phyloP scores from a whole-genome alignment of 495 filamentous ascomycete species.

The Pyronema domesticum region DNA sequence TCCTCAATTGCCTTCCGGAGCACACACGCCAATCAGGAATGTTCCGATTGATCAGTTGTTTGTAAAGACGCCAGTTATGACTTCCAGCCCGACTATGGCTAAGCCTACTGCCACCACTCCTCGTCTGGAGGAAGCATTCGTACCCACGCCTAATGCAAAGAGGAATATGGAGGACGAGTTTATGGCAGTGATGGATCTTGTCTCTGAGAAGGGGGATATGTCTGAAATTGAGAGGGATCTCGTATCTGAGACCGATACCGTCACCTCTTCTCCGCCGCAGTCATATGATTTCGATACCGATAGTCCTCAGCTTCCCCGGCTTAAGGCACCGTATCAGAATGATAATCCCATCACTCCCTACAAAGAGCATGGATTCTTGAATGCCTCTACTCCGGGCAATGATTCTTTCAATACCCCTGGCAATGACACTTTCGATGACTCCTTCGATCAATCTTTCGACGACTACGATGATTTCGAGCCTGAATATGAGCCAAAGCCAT shows the following conservation, averaged over 20 bases:
- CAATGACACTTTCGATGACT: neutral
- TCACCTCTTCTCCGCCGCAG: neutral
- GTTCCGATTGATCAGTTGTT: too few species aligned
- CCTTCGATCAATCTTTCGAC: too few species aligned
- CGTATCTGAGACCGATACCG: neutral
- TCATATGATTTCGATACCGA: neutral
- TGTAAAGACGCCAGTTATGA: too few species aligned
- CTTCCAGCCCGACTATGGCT: too few species aligned
- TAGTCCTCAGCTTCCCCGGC: conserved; percentile 1
- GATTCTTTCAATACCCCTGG: neutral
- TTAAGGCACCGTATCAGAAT: neutral
- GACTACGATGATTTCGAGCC: too few species aligned
- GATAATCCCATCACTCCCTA: neutral
- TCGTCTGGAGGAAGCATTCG: too few species aligned
- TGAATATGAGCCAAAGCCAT: too few species aligned
- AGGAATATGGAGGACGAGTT: neutral
- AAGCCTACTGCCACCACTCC: too few species aligned
- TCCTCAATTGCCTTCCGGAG: too few species aligned
- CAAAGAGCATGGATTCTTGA: neutral
- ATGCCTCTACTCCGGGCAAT: neutral
- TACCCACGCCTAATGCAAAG: neutral
- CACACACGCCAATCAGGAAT: too few species aligned
- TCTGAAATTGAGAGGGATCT: neutral
- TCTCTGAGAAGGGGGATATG: neutral
- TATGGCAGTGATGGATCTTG: too few species aligned